Evolutionary conservation across 139 green algal species (phyloP).

Genomic region (Volvox reticuliferus): DNA sequence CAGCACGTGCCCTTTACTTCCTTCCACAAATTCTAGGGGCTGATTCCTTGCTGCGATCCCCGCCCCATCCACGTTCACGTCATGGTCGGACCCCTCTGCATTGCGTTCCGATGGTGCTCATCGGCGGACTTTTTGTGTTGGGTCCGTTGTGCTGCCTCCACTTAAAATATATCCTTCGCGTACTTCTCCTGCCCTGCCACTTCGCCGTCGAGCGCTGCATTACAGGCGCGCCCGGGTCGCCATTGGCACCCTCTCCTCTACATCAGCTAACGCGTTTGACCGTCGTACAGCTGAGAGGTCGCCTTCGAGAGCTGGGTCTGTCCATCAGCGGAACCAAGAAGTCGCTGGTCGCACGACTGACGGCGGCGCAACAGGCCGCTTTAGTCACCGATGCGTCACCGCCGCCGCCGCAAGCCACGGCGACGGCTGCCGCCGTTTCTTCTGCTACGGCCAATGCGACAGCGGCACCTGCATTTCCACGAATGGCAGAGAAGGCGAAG

Average conservation of each 20-base stretch:
- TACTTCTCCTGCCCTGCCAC: neutral
- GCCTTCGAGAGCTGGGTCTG: neutral
- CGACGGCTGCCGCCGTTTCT: neutral
- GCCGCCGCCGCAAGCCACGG: neutral
- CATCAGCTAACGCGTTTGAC: neutral
- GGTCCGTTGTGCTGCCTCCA: too few species aligned
- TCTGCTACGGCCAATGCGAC: too few species aligned
- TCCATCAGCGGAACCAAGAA: constrained; percentile 2
- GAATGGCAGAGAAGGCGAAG: too few species aligned
- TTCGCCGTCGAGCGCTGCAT: neutral
- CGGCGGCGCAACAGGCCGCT: neutral
- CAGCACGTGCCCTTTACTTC: too few species aligned
- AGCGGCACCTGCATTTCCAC: too few species aligned
- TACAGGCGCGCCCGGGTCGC: neutral
- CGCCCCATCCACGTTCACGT: too few species aligned
- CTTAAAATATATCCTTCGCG: neutral
- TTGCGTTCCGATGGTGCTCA: too few species aligned
- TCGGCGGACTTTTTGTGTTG: too few species aligned
- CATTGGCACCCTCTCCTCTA: neutral
- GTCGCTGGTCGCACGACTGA: neutral
- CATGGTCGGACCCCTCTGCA: too few species aligned
- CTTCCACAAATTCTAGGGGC: too few species aligned
- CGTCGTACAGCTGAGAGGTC: neutral
- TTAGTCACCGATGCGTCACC: neutral
- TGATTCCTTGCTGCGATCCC: too few species aligned